These are phyloP conservation scores for Tolypocladium ophioglossoides DNA, from an alignment of 2,329 filamentous ascomycete species.

Conservation along the genomic window DNA sequence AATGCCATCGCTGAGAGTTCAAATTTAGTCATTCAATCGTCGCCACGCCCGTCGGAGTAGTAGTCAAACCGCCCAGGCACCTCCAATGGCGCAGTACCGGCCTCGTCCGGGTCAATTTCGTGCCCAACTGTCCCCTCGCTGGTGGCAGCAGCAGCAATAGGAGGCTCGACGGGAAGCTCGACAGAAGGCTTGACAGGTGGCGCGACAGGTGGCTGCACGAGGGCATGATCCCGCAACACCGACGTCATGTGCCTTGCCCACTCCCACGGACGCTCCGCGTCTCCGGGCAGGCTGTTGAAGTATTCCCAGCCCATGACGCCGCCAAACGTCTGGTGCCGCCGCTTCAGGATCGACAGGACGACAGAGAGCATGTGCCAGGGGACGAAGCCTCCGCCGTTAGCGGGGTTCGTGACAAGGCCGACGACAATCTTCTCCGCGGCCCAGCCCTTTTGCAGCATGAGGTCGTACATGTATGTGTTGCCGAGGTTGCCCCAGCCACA, in stretches of 20 bases:
- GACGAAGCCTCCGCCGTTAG: conserved; percentile 53
- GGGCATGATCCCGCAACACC: conserved; percentile 21
- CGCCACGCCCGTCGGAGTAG: conserved; percentile 8
- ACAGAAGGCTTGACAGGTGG: neutral
- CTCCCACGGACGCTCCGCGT: conserved; percentile 53
- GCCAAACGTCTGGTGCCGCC: conserved; percentile 57
- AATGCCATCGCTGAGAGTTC: neutral
- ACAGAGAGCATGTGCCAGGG: conserved; percentile 33
- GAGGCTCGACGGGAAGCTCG: neutral
- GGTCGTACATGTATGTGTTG: conserved; percentile 36
- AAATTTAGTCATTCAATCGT: neutral
- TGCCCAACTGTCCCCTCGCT: conserved; percentile 1
- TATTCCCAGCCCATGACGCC: conserved; percentile 96
- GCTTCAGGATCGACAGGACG: conserved; percentile 30
- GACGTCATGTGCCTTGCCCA: conserved; percentile 64
- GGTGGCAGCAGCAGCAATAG: neutral
- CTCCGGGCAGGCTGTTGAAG: conserved; percentile 69
- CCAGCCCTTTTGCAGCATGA: conserved; percentile 55
- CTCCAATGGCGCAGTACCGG: conserved; percentile 2
- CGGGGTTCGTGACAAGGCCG: conserved; percentile 69
- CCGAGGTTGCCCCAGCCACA: conserved; percentile 66
- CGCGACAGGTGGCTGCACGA: conserved; percentile 4
- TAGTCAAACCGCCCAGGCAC: conserved; percentile 14
- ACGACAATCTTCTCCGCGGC: conserved; percentile 62
- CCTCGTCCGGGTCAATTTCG: conserved; percentile 13